Evolutionary conservation across 176 grass and related monocot species (phyloP), one percentile per base, ranked within the genome.

Genomic region (Panicum miliaceum): DNA sequence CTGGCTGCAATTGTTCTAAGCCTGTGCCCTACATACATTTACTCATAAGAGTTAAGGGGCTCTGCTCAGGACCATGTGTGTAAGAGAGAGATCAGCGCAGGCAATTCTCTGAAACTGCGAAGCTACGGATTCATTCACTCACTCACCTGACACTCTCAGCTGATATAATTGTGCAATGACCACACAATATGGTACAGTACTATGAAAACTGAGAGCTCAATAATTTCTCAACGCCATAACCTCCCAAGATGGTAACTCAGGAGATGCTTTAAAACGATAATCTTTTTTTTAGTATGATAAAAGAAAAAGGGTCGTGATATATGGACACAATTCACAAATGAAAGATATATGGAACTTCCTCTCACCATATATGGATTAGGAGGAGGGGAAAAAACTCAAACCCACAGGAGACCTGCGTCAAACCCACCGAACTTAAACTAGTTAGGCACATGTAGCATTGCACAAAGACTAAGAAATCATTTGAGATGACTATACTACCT

Each of bases 21-120:
- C 36, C 41, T 70, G 32, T 16, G 71, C 42, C 41, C 53, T 59
- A 27, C 62, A 85, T n/a, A 27, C 70, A 85, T 81, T 75, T 69
- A 76, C 70, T 75, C 63, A 32, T 34, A 25, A 15, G 71, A 81
- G 29, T 83, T 43, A 78, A 71, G 79, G 77, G 18, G 12, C n/a
- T 32, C 2, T 62, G 65, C 10, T 13, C 36, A 69, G 63, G 74
- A 37, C 74, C 83, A 85, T 77, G 50, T 53, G 23, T 64, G 51
- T 29, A 13, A 59, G 56, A 71, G 53, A 41, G 62, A 41, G 65
- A 77, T 43, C 73, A 83, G 73, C 43, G 4, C 43, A 41, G 51
- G 68, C 53, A 61, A 51, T 77, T 82, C 10, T 62, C 53, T 77
- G 40, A 76, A 81, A 29, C 12, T 4, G 29, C 13, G 42, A 22